Evolutionary conservation across 2,329 filamentous ascomycete species (phyloP).

Genomic region (Aaosphaeria pasadenensis): DNA sequence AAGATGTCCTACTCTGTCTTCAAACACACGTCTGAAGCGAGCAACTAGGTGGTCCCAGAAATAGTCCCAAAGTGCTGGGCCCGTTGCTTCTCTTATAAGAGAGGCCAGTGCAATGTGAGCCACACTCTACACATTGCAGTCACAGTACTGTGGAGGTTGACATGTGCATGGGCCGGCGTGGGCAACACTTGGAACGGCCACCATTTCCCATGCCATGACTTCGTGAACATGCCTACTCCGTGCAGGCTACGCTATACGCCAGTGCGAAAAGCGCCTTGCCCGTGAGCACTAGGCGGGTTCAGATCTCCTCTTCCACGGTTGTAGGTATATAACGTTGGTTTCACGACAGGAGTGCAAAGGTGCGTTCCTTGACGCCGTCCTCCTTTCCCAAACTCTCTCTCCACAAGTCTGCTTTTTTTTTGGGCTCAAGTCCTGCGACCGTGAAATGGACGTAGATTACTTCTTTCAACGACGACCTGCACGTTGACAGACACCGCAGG

Average conservation of each 20-base stretch:
- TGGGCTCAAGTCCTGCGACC: too few species aligned
- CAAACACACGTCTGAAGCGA: constrained; percentile 18
- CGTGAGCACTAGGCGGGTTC: constrained; percentile 24
- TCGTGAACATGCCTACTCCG: constrained; percentile 11
- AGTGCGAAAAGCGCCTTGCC: not conserved
- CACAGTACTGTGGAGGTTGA: too few species aligned
- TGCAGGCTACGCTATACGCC: too few species aligned
- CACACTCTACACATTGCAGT: too few species aligned
- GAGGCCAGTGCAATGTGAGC: constrained; percentile 8
- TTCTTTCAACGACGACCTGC: too few species aligned
- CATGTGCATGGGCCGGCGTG: too few species aligned
- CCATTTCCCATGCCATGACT: constrained; percentile 13
- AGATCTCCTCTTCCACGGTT: constrained; percentile 18
- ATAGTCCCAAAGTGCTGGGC: constrained; percentile 29
- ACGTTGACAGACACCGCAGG: constrained; percentile 15
- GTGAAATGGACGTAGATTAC: too few species aligned
- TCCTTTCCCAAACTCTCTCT: not conserved
- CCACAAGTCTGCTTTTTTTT: too few species aligned
- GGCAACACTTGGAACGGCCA: too few species aligned
- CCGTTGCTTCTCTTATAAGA: constrained; percentile 20
- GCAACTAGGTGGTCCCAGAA: constrained; percentile 24
- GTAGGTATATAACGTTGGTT: constrained; percentile 20
- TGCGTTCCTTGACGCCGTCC: constrained; percentile 13
- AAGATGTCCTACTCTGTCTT: constrained; percentile 24
- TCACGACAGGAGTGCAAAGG: constrained; percentile 4